Conservation (phyloP, 2,329 filamentous ascomycete genomes). For the Lojkania enalia region DNA sequence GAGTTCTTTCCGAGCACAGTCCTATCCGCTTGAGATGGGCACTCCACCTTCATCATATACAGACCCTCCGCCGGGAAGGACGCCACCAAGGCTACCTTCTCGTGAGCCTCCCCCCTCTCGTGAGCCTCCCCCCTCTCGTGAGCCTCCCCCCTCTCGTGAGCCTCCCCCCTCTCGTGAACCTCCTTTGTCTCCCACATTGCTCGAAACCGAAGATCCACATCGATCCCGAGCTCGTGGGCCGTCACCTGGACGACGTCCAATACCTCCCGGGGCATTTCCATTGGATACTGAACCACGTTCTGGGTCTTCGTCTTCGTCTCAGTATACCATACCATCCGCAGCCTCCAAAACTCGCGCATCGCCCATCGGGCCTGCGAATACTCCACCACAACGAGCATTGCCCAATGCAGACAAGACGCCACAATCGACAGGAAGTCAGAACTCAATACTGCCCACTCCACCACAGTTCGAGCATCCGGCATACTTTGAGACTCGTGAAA, state of each 20-base stretch:
- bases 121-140: slow-evolving; percentile 8
- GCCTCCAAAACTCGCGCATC: slow-evolving; percentile 25
- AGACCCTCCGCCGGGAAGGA: slow-evolving; percentile 22
- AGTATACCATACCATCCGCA: slow-evolving; percentile 30
- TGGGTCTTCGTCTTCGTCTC: slow-evolving; percentile 30
- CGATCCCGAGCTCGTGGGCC: slow-evolving; percentile 35
- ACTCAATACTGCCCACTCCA: slow-evolving; percentile 26
- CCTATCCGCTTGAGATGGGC: slow-evolving; percentile 16
- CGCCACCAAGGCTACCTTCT: slow-evolving; percentile 24
- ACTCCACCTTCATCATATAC: slow-evolving; percentile 31
- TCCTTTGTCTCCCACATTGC: slow-evolving; percentile 12
- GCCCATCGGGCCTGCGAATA: slow-evolving; percentile 24
- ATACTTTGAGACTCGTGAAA: slow-evolving; percentile 14
- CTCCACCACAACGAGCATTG: slow-evolving; percentile 17
- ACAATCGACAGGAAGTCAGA: slow-evolving; percentile 21
- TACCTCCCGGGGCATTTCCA: slow-evolving; percentile 30
- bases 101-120: slow-evolving; percentile 14
- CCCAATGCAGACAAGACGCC: slow-evolving; percentile 21
- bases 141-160: slow-evolving; percentile 21
- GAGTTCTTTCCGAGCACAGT: slow-evolving; percentile 29
- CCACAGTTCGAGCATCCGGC: slow-evolving; percentile 24
- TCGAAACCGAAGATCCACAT: slow-evolving; percentile 30
- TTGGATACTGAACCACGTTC: slow-evolving; percentile 31
- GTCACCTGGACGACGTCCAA: slow-evolving; percentile 31
- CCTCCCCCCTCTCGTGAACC: slow-evolving; percentile 12